Evolutionary conservation across 306 rosid species (phyloP), one percentile per base, ranked within the genome.

Genomic region (Begonia loranthoides): DNA sequence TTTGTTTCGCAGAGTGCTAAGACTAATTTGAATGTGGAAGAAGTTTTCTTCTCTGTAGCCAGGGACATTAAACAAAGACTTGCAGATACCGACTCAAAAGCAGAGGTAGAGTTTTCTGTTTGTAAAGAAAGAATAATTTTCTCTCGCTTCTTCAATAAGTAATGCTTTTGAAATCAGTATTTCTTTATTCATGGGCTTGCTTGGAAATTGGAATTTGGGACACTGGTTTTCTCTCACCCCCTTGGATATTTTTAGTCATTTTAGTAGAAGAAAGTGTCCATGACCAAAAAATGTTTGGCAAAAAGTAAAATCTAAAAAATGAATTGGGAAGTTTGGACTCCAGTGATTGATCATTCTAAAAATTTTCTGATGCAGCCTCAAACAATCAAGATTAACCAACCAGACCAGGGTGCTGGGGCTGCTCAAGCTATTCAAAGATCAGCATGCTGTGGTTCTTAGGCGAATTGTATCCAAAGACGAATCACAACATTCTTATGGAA

Each of bases 11-110:
- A 88, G 96, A 88, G 96, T 81, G 96, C 96, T 19, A 88, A 88
- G 75, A 88, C 96, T 49, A 88, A 81, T 70, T 63, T 88, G 73
- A 84, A 88, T 54, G 96, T 88, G 79, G 96, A 88, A 58, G 96
- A 84, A 66, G 96, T 88, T 62, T 88, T 84, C 79, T 88, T 84
- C 79, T 88, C 96, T 60, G 81, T 88, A 72, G 96, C 94, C 39
- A 79, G 94, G 78, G 96, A 88, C 65, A 88, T 88, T 66, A 84
- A 88, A 73, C 95, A 81, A 88, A 79, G 95, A 70, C 82, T 89
- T 17, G 89, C 97, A 10, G 97, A 89, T 61, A 77, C 68, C 34
- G 97, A 88, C 70, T 81, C 95, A 15, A 88, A 77, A 76, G 66
- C 87, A 36, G 95, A 89, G 89, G 97, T 88, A 77, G 45, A 50